Evolutionary conservation across 345 rosid species (phyloP), one percentile per base, ranked within the genome.

Genomic region (Citropsis articulata): DNA sequence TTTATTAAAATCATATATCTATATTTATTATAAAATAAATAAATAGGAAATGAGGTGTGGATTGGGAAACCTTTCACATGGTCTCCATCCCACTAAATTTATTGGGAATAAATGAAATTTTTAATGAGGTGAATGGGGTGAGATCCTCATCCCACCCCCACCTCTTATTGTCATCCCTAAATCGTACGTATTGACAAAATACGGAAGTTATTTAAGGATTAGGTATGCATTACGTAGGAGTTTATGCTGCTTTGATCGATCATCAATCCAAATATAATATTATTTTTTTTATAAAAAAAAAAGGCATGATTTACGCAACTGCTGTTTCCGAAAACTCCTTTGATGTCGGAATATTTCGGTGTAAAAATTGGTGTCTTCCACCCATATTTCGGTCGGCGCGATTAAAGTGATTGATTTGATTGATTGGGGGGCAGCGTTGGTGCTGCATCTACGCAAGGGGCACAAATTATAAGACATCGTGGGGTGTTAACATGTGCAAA

Each of bases 401-500:
- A 21, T 21, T 48, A 10, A 7, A 1, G 48, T 48, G 78, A 61
- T 40, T 6, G 71, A 60, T 21, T 14, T 27, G 14, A 12, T 31
- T 28, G n/a, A 50, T 31, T 27, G 22, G 28, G n/a, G 30, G 33
- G 2, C 2, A 71, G 57, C 4, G 69, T 25, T 75, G 81, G 79
- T 70, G 75, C 77, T 35, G 30, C 69, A 25, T 79, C 85, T 75
- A 83, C 74, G 65, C 72, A 71, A 80, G 56, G 48, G 74, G 42
- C 79, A 48, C 77, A n/a, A 22, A 3, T 12, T 27, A 25, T 28
- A 63, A 25, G 35, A 33, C 66, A 28, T 5, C 66, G 16, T 7
- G 7, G 7, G 1, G 19, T 6, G 70, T 2, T 10, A 60, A 40
- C 77, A 40, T 40, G n/a, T 48, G 71, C 30, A 31, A 12, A 50